Percentiles rank a stretch among this genome's conserved stretches.
Conservation (phyloP, 257 asterid species). For the Fraxinus americana region DNA sequence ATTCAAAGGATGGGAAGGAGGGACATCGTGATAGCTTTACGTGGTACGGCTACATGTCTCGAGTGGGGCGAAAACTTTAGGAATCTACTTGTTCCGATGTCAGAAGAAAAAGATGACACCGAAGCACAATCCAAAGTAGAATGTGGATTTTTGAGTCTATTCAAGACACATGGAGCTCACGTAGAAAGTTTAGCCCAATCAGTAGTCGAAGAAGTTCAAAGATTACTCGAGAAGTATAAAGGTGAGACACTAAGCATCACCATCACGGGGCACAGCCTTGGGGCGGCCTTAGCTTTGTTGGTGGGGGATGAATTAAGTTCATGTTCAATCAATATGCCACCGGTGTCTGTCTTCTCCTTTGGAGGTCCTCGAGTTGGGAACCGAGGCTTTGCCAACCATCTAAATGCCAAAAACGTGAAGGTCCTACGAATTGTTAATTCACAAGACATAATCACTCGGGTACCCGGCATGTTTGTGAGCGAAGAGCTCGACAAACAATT, state of each 20-base stretch:
- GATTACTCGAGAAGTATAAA: conserved; percentile 65
- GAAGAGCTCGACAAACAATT: conserved; percentile 65
- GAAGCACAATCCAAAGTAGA: conserved; percentile 51
- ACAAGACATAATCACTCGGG: conserved; percentile 73
- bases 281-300: conserved; percentile 79
- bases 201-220: conserved; percentile 56
- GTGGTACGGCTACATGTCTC: conserved; percentile 94
- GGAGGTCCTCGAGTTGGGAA: conserved; percentile 95
- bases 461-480: conserved; percentile 91
- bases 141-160: conserved; percentile 69
- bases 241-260: conserved; percentile 84
- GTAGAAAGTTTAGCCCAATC: conserved; percentile 77
- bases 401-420: conserved; percentile 51
- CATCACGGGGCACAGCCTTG: conserved; percentile 87
- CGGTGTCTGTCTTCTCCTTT: conserved; percentile 77
- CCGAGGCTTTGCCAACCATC: conserved; percentile 55
- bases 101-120: conserved; percentile 22
- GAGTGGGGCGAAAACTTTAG: conserved; percentile 90
- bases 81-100: conserved; percentile 55
- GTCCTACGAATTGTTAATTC: conserved; percentile 72
- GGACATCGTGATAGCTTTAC: conserved; percentile 80
- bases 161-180: conserved; percentile 63
- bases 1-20: conserved; percentile 92
- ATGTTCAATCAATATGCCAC: conserved; percentile 54
- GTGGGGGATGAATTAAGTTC: conserved; percentile 70